Base-by-base conservation (phyloP, 108 stramenopile genomes). In the Cyclotella baltica region DNA sequence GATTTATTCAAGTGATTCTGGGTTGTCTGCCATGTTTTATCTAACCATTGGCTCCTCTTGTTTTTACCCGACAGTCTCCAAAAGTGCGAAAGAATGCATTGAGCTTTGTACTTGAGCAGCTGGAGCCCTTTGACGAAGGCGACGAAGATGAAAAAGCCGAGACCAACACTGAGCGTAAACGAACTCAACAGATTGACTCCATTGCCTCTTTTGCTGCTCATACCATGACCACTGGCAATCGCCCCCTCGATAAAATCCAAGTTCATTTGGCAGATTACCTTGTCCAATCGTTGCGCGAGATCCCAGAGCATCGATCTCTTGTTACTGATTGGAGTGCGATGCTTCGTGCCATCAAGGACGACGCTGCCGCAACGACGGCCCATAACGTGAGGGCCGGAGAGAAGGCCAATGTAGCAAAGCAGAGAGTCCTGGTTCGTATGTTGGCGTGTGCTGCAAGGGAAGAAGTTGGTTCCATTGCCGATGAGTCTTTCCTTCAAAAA, bases 91-190 rank as follows among this genome's bases (percentile, higher is more conserved):
- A 70, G 46, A 69, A 89, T 76, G 92, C 93, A 3, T 84, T 96
- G 27, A 85, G 90, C 52, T 94, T 96, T 66, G 82, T 96, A 56
- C 58, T 94, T 13, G 93, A 94, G 79, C 96, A 96, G 74, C 74
- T 94, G 22, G 96, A 94, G 70, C 85, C 90, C 28, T 96, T 96
- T 73, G 96, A 96, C 59, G 75, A 78, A 13, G 88, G 77, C 11
- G 86, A 75, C 13, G 83, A 87, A 33, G 88, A 75, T 2, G 64
- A 76, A 20, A 86, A 75, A 47, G 80, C 37, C 47, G 67, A 33
- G 27, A 25, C 31, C 5, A 40, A 55, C 25, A 85, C 29, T 51
- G 85, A 85, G 74, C 85, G 66, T 58, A 87, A 76, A 61, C 72
- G 73, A 73, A 73, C 83, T 33, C 81, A 83, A 33, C 81, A 76